Base-by-base conservation (phyloP, 169 alveolate genomes). In the Babesia bigemina region DNA sequence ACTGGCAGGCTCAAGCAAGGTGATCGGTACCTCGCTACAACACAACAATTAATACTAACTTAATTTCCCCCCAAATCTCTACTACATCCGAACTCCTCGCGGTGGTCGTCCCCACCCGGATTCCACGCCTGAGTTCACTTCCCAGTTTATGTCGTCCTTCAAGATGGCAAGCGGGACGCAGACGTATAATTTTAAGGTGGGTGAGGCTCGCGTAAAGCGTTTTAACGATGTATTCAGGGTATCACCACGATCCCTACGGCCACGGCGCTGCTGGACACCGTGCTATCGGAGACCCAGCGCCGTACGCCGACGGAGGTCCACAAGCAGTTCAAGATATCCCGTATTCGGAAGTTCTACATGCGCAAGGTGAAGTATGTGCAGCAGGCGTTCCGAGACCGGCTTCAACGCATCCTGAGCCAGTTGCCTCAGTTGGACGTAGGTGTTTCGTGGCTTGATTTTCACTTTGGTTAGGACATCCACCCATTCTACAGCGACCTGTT, bases 271-370 rank as follows among this genome's bases (percentile, higher is more conserved):
- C 65, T 67, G 76, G 98, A 96, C 83, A 94, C 95, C 55, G 96
- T 97, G 56, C 91, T 98, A 17, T 95, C 99, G 48, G 95, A 94
- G 87, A 98, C 99, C 28, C 98, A 98, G 87, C 92, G 99, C 42
- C 98, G 97, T 93, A 98, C 99, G 0, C 99, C 99, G 8, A 98
- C 99, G 16, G 99, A 95, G 56, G 97, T 98, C 14, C 99, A 96
- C 85, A 98, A 97, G 47, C 98, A 97, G 42, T 97, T 95, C 92
- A 96, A 97, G 90, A 97, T 98, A 45, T 91, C 98, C n/a, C 91
- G 99, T 33, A 98, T 98, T 52, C 86, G 99, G 59, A 96, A 94
- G 86, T 98, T 98, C 91, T 98, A 98, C 81, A 97, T 98, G 99
- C 94, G 99, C 63, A 98, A 98, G 91, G 99, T 97, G 49, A 96